A percentile compares a stretch with the other conserved stretches of the same genome.
Evolutionary conservation across 495 filamentous ascomycete species (phyloP).

Genomic region (Penicillium ucsense): DNA sequence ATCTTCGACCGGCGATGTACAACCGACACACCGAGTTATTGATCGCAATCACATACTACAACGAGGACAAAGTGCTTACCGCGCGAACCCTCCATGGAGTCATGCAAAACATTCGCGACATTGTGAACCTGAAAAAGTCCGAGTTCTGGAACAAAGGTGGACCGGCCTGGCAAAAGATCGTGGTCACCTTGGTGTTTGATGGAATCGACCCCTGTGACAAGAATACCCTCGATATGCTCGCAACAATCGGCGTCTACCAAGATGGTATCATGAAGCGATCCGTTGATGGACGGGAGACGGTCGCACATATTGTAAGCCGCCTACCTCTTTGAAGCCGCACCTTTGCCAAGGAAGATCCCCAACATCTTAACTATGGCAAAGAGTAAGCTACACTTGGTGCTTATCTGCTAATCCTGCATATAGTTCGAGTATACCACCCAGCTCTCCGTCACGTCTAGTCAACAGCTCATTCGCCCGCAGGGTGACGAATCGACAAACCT

Average conservation of each 20-base stretch:
- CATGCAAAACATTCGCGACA: constrained; percentile 97
- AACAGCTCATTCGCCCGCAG: constrained; percentile 86
- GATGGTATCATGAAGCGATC: constrained; percentile 98
- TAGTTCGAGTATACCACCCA: constrained; percentile 98
- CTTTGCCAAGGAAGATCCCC: background rate
- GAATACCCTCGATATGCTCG: constrained; percentile 85
- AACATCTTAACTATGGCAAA: no score
- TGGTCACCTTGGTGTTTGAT: constrained; percentile 89
- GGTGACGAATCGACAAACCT: constrained; percentile 75
- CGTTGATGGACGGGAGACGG: constrained; percentile 90
- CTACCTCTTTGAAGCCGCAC: background rate
- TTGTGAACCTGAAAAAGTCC: constrained; percentile 94
- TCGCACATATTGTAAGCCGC: constrained; percentile 69
- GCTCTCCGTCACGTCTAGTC: constrained; percentile 88
- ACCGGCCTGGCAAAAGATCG: constrained; percentile 98
- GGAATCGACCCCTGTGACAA: constrained; percentile 97
- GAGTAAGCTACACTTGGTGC: no score
- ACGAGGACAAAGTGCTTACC: constrained; percentile 93
- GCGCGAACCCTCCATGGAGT: constrained; percentile 90
- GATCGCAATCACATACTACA: constrained; percentile 98
- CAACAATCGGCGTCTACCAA: constrained; percentile 91
- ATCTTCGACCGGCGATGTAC: constrained; percentile 95
- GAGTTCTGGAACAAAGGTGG: constrained; percentile 99
- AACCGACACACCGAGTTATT: constrained; percentile 95
- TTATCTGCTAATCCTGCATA: background rate